These are phyloP conservation scores for Acanthamoeba castellanii DNA, from an alignment of 208 protist genomes.

Conservation along the genomic window DNA sequence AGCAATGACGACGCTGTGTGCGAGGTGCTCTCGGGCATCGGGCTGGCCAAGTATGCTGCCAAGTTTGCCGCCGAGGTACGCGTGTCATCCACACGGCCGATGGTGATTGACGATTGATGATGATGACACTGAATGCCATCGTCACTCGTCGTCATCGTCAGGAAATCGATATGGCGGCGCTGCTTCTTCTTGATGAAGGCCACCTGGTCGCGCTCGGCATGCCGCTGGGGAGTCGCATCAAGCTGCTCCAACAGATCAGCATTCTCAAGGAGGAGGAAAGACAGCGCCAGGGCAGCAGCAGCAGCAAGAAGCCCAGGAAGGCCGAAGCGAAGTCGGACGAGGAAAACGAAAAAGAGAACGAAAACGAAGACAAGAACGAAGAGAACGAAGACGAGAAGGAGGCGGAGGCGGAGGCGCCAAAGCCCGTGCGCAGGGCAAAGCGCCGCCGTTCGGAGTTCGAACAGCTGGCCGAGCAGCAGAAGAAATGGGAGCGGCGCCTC, in stretches of 20 bases:
- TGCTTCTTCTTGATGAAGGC: not conserved
- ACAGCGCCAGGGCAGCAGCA: not conserved
- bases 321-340: not conserved
- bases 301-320: not conserved
- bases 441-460: not conserved
- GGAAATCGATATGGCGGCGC: conserved; percentile 5
- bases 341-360: not conserved
- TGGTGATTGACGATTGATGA: not conserved
- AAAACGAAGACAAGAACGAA: not conserved
- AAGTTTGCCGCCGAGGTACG: not conserved
- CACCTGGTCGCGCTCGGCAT: not conserved
- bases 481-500: not conserved
- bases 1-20: not conserved
- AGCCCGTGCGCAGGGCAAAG: not conserved
- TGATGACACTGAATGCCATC: not conserved
- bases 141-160: not conserved
- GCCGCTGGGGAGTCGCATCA: not conserved
- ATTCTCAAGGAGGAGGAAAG: not conserved
- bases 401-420: not conserved
- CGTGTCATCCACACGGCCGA: not conserved
- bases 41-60: not conserved
- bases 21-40: not conserved
- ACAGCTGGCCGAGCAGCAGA: not conserved
- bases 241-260: conserved; percentile 6
- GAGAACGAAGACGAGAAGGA: not conserved